These are phyloP conservation scores for Penicillium desertorum DNA, from an alignment of 495 filamentous ascomycete genomes.

Conservation along the genomic window DNA sequence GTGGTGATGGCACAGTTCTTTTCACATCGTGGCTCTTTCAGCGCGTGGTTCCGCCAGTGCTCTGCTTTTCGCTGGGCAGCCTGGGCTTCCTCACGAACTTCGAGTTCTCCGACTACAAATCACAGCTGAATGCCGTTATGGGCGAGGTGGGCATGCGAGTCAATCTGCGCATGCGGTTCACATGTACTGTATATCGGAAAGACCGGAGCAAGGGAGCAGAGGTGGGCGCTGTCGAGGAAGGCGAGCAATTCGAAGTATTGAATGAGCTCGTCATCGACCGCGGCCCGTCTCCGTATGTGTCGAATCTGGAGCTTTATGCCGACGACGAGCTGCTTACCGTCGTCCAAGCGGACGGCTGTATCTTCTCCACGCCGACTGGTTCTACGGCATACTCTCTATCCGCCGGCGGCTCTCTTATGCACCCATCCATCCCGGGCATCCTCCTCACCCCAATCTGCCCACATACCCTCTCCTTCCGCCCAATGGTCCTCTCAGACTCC, in stretches of 20 bases:
- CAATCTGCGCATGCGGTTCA: constrained; percentile 96
- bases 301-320: constrained; percentile 91
- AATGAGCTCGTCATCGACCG: constrained; percentile 98
- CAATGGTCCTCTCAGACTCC: constrained; percentile 97
- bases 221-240: constrained; percentile 59
- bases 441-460: constrained; percentile 97
- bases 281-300: constrained; percentile 93
- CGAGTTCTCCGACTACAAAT: constrained; percentile 78
- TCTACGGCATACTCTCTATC: constrained; percentile 96
- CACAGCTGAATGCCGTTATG: constrained; percentile 81
- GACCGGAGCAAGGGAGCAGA: constrained; percentile 47
- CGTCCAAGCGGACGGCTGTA: constrained; percentile 93
- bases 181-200: constrained; percentile 83
- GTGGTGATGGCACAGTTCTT: constrained; percentile 88
- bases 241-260: constrained; percentile 90
- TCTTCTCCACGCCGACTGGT: constrained; percentile 93
- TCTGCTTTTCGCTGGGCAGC: constrained; percentile 85
- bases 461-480: constrained; percentile 93
- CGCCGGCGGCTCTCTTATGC: constrained; percentile 91
- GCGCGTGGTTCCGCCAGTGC: constrained; percentile 82
- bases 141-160: constrained; percentile 91
- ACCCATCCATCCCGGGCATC: constrained; percentile 96
- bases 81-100: constrained; percentile 93
- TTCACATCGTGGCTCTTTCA: constrained; percentile 95
- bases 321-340: constrained; percentile 91